Conservation (phyloP, 306 rosid species). For the Quercus cerris region DNA sequence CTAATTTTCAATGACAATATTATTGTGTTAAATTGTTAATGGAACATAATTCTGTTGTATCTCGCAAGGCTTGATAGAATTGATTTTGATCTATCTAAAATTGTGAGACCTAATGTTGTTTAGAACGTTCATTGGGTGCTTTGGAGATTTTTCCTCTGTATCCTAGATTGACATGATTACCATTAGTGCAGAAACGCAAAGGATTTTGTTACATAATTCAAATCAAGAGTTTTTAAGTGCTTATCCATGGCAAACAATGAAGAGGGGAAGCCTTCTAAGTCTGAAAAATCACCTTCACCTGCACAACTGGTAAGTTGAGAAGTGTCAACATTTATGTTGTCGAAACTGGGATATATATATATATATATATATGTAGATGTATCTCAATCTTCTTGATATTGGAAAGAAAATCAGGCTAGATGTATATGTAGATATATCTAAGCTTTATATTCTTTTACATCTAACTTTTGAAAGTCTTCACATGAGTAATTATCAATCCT, state of each 20-base stretch:
- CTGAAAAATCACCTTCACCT: conserved; percentile 69
- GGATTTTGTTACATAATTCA: conserved; percentile 5
- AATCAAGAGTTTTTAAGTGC: conserved; percentile 12
- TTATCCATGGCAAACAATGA: conserved; percentile 71
- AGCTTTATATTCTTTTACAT: not conserved
- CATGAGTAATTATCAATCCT: not conserved
- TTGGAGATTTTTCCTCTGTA: not conserved
- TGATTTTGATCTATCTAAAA: not conserved
- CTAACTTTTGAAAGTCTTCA: not conserved
- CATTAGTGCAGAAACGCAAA: conserved; percentile 16
- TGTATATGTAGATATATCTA: not conserved
- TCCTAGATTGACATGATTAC: conserved; percentile 16
- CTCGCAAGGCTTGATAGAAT: not conserved
- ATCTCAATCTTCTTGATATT: conserved; percentile 5
- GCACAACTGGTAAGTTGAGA: conserved; percentile 51
- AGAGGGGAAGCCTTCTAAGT: conserved; percentile 59
- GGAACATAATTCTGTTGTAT: not conserved
- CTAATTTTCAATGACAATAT: not conserved
- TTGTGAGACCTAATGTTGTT: not conserved
- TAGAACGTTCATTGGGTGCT: not conserved
- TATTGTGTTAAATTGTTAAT: not conserved
- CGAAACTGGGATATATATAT: not conserved
- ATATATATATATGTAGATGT: not conserved
- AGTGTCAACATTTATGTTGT: not conserved
- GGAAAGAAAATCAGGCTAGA: not conserved